These are phyloP conservation scores for Xylaria curta DNA, from an alignment of 495 filamentous ascomycete genomes.

Conservation along the genomic window DNA sequence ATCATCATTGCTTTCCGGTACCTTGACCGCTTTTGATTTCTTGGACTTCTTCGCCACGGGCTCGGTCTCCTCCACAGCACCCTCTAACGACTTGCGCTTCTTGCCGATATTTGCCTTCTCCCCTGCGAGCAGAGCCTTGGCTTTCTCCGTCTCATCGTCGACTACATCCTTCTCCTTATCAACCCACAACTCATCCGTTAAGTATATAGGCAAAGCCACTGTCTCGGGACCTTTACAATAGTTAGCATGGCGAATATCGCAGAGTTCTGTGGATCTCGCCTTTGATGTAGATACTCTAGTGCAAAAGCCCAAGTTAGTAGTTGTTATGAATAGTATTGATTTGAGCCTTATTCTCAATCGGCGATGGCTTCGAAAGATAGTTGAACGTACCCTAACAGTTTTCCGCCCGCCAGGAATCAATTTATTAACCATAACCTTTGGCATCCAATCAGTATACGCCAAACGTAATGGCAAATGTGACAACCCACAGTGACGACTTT, in stretches of 20 bases:
- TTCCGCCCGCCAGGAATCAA: constrained; percentile 84
- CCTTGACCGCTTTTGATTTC: constrained; percentile 57
- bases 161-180: constrained; percentile 77
- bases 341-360: no score
- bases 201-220: constrained; percentile 86
- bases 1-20: constrained; percentile 56
- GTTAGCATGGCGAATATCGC: constrained; percentile 2
- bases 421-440: constrained; percentile 71
- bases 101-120: constrained; percentile 66
- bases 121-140: constrained; percentile 47
- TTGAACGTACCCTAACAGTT: constrained; percentile 63
- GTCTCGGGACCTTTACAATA: constrained; percentile 66
- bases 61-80: constrained; percentile 41
- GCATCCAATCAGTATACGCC: constrained; percentile 65
- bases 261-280: constrained; percentile 7
- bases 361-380: no score
- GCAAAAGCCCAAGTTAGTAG: constrained; percentile 6
- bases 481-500: constrained; percentile 23
- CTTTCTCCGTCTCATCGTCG: constrained; percentile 60
- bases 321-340: no score
- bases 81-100: constrained; percentile 65
- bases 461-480: background rate
- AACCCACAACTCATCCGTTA: constrained; percentile 88
- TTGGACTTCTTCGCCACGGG: constrained; percentile 54
- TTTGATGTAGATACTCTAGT: constrained; percentile 78